Evolutionary conservation across 805 yeast genomes (phyloP).

Genomic region (Yamadazyma paraphyllophila): DNA sequence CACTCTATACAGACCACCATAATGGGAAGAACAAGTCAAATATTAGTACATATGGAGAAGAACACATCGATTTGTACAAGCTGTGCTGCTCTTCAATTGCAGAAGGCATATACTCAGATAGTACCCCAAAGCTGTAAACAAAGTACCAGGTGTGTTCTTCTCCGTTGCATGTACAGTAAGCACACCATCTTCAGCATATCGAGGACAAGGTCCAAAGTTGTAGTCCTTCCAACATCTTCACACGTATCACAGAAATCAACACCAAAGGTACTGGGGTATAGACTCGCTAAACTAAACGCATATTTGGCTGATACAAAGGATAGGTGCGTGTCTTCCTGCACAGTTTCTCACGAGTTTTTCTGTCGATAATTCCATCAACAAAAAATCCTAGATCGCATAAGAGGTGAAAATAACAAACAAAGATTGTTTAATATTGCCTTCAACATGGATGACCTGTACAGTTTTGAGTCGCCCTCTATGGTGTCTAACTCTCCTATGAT

Average conservation of each 20-base stretch:
- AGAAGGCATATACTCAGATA: too few species aligned
- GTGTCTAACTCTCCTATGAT: constrained; percentile 40
- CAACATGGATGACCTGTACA: constrained; percentile 21
- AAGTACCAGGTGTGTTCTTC: too few species aligned
- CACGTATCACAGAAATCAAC: not conserved
- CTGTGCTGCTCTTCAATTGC: too few species aligned
- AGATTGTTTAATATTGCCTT: not conserved
- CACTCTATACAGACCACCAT: too few species aligned
- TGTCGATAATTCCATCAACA: constrained; percentile 7
- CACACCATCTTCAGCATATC: too few species aligned
- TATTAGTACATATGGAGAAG: too few species aligned
- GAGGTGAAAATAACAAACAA: not conserved
- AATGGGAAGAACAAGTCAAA: too few species aligned
- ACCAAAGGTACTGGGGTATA: not conserved
- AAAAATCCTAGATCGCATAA: constrained; percentile 2
- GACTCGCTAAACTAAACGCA: not conserved
- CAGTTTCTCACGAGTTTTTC: constrained; percentile 7
- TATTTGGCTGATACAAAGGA: not conserved
- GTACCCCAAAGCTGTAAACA: too few species aligned
- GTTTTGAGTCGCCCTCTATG: constrained; percentile 28
- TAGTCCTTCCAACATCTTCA: not conserved
- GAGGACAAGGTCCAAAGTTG: not conserved
- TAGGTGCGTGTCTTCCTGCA: constrained; percentile 12
- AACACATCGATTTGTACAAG: not conserved
- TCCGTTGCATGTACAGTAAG: too few species aligned